Evolutionary conservation across 1,139 yeast species (phyloP), one percentile per base, ranked within the genome.

Genomic region (Protomyces inundatus): DNA sequence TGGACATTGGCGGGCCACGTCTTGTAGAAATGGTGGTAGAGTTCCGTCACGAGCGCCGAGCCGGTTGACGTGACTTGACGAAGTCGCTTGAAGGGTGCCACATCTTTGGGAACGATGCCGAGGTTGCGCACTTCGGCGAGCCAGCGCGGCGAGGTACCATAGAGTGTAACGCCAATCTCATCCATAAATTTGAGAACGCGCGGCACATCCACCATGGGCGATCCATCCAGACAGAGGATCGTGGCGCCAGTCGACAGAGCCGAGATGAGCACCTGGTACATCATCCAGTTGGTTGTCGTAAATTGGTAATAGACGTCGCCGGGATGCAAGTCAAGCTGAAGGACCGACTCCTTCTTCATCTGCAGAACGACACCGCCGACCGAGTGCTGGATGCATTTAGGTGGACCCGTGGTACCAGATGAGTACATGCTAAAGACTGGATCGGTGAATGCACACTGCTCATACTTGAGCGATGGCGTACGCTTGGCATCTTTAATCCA

Each of bases 171-270:
- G 7, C 40, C 57, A 32, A 36, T 48, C 14, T 34, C 57, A 54
- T 48, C 61, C 16, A 57, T 46, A 10, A 58, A 52, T 7, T 30
- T 52, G 35, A 57, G 32, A 6, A 57, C 40, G 2, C 32, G 35
- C 16, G 61, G 61, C 12, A 57, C 50, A 39, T 57, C 39, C 12
- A 51, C 48, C 55, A 57, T 57, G 30, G 70, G 70, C 35, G 70
- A 69, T 16, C 70, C 70, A 54, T 69, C 70, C 54, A 67, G 67
- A 32, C 68, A 62, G 4, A 67, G 70, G 14, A 68, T 35, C 3
- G 70, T 68, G 6, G 70, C 70, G 3, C 70, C 70, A 0, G 70
- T 68, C 6, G 70, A 68, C 7, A 69, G 66, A 5, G 69, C 70
- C 16, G 69, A 66, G 14, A 69, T 65, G 30, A 66, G 67, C 68